Conservation (phyloP, 139 green algal species). For the Chlamydomonas sp. region DNA sequence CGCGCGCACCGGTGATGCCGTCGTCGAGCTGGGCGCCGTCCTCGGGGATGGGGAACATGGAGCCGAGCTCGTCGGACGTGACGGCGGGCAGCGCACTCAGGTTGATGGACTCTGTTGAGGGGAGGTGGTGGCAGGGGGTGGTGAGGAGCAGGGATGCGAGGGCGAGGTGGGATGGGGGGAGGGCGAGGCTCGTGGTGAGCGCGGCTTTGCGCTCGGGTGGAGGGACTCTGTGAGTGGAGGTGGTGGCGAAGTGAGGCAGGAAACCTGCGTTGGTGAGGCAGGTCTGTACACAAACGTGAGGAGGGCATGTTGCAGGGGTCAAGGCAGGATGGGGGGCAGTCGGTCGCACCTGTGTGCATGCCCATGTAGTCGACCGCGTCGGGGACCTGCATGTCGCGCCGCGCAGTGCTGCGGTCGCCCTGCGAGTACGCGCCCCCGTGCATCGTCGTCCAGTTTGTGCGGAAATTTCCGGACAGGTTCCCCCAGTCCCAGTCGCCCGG, state of each 20-base stretch:
- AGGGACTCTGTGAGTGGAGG: too few relatives aligned
- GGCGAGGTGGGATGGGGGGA: not conserved
- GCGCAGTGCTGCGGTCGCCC: not conserved
- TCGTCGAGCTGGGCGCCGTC: too few relatives aligned
- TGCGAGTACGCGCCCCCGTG: constrained; percentile 35
- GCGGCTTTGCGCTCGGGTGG: too few relatives aligned
- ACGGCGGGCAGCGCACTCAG: not conserved
- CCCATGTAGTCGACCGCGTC: constrained; percentile 13
- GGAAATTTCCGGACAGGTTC: constrained; percentile 30
- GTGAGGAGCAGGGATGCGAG: not conserved
- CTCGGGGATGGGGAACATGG: constrained; percentile 23
- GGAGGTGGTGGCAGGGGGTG: too few relatives aligned
- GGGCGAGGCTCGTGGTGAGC: not conserved
- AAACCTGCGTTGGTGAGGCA: too few relatives aligned
- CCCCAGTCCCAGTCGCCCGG: constrained; percentile 37
- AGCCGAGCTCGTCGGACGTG: not conserved
- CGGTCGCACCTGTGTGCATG: constrained; percentile 3
- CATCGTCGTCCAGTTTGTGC: constrained; percentile 30
- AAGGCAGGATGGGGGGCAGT: too few relatives aligned
- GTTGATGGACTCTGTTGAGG: too few relatives aligned
- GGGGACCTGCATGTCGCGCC: constrained; percentile 1
- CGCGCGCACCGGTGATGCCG: too few relatives aligned
- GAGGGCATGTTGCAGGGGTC: not conserved
- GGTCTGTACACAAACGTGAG: too few relatives aligned
- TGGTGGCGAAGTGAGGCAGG: too few relatives aligned